Evolutionary conservation across 2,329 filamentous ascomycete genomes (phyloP).

Genomic region (Fusarium nisikadoi): DNA sequence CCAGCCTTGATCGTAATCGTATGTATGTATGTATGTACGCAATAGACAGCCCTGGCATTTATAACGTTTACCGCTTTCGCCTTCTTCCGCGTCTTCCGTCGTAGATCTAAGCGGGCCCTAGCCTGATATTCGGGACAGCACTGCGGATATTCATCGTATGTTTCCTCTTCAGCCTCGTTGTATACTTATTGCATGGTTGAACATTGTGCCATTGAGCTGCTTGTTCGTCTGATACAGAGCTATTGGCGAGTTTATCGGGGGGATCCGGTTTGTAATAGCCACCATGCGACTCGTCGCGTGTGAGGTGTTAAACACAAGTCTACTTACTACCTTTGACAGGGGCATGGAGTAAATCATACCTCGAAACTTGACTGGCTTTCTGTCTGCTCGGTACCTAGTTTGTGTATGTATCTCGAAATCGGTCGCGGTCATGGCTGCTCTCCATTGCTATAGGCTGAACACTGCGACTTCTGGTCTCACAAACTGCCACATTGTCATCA

Average conservation of each 20-base stretch:
- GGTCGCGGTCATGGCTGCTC: not conserved
- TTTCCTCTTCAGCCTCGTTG: slow-evolving; percentile 31
- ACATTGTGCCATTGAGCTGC: slow-evolving; percentile 1
- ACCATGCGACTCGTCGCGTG: not conserved
- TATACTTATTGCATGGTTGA: not conserved
- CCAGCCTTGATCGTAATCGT: slow-evolving; percentile 34
- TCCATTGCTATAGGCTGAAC: not conserved
- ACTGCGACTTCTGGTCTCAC: not conserved
- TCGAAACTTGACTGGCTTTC: not conserved
- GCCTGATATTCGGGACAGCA: slow-evolving; percentile 26
- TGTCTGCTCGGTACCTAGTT: not conserved
- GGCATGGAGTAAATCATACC: not conserved
- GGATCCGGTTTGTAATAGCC: slow-evolving; percentile 10
- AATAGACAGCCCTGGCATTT: slow-evolving; percentile 15
- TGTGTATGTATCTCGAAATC: not conserved
- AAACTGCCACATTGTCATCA: not conserved
- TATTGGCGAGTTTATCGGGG: slow-evolving; percentile 21
- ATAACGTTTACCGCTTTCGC: slow-evolving; percentile 26
- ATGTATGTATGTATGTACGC: slow-evolving; percentile 15
- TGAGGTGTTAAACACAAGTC: not conserved
- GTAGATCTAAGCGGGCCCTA: slow-evolving; percentile 36
- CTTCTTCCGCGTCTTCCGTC: slow-evolving; percentile 32
- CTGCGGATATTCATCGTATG: slow-evolving; percentile 37
- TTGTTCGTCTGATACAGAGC: slow-evolving; percentile 13
- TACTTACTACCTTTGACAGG: not conserved